A percentile compares a stretch with the other conserved stretches of the same genome.
These are phyloP conservation scores for Pythium myriotylum DNA, from an alignment of 352 stramenopile genomes.

Conservation along the genomic window DNA sequence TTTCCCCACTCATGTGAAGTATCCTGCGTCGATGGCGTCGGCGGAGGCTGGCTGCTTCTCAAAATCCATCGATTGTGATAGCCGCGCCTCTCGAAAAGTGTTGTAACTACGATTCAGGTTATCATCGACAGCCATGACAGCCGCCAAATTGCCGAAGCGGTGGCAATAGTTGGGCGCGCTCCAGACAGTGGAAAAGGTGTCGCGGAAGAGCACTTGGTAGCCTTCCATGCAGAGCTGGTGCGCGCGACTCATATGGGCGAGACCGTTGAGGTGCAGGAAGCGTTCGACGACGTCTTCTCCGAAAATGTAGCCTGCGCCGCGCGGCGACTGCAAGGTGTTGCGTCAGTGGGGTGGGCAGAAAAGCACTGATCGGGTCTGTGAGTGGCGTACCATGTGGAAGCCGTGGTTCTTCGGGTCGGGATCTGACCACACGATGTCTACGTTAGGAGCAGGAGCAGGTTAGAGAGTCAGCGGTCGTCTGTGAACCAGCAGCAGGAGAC, in stretches of 20 bases:
- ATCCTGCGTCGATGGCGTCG: constrained; percentile 83
- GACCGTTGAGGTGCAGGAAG: constrained; percentile 88
- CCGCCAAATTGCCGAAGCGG: constrained; percentile 95
- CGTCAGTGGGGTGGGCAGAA: neutral
- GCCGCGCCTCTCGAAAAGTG: constrained; percentile 79
- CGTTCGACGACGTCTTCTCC: constrained; percentile 88
- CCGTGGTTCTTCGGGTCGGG: constrained; percentile 52
- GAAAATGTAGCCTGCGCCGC: constrained; percentile 88
- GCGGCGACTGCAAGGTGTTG: constrained; percentile 43
- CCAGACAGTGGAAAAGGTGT: constrained; percentile 92
- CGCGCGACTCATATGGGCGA: constrained; percentile 85
- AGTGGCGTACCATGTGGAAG: constrained; percentile 30
- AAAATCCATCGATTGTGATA: constrained; percentile 65
- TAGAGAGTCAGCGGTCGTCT: neutral
- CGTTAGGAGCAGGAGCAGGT: neutral
- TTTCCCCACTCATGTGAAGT: constrained; percentile 57
- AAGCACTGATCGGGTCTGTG: neutral
- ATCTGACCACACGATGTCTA: constrained; percentile 87
- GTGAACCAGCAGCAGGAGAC: neutral
- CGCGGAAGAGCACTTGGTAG: constrained; percentile 93
- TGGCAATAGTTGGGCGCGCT: constrained; percentile 95
- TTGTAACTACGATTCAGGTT: constrained; percentile 74
- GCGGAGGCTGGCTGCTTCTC: constrained; percentile 70
- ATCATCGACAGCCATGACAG: constrained; percentile 95
- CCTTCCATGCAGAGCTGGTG: constrained; percentile 95